These are phyloP conservation scores for Penicillium nucicola DNA, from an alignment of 495 filamentous ascomycete species.

Conservation along the genomic window DNA sequence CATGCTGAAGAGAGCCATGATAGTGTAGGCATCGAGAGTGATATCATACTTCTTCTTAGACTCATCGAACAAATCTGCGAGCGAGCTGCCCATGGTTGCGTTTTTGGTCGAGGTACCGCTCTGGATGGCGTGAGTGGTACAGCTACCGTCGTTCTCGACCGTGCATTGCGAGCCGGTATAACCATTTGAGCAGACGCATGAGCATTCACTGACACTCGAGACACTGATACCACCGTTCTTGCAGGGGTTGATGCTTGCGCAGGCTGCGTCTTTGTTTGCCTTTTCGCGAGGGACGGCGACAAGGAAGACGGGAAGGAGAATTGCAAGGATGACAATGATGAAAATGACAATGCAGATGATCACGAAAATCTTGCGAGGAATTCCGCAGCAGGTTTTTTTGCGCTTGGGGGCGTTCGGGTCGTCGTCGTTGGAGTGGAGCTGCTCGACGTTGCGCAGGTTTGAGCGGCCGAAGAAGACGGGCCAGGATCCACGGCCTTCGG, in stretches of 20 bases:
- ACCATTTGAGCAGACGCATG: conserved; percentile 82
- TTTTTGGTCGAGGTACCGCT: conserved; percentile 49
- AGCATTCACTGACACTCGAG: conserved; percentile 61
- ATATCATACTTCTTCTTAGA: conserved; percentile 72
- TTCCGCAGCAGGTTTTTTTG: conserved; percentile 64
- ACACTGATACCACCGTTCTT: conserved; percentile 79
- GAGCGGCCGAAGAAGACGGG: conserved; percentile 38
- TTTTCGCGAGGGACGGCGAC: conserved; percentile 66
- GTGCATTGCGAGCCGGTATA: conserved; percentile 80
- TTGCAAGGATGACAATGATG: conserved; percentile 76
- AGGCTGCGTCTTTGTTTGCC: conserved; percentile 33
- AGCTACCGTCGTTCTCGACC: conserved; percentile 57
- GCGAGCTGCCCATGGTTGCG: conserved; percentile 75
- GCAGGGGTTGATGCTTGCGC: conserved; percentile 57
- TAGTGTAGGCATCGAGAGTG: conserved; percentile 57
- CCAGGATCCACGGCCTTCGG: conserved; percentile 42
- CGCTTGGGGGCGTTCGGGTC: conserved; percentile 12
- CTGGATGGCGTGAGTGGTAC: conserved; percentile 64
- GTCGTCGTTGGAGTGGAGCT: conserved; percentile 23
- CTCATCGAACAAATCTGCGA: conserved; percentile 67
- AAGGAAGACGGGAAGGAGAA: conserved; percentile 83
- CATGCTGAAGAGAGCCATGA: conserved; percentile 74
- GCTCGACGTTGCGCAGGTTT: conserved; percentile 33
- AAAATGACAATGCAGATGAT: conserved; percentile 64
- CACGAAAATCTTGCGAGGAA: conserved; percentile 78